Evolutionary conservation across 306 rosid genomes (phyloP).

Genomic region (Malus fusca): DNA sequence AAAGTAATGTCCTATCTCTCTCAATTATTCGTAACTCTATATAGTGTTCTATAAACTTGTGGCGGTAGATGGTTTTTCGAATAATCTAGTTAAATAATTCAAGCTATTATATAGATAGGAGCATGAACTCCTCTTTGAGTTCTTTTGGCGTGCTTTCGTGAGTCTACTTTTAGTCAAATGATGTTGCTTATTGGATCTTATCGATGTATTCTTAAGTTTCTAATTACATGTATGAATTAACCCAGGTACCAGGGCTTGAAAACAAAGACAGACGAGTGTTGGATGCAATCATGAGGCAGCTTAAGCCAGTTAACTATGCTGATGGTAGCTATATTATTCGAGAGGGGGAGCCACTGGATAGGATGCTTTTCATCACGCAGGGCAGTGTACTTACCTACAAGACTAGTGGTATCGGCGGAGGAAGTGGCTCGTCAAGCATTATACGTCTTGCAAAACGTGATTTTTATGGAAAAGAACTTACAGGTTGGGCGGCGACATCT

Average conservation of each 20-base stretch:
- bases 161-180: too few relatives aligned
- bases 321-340: neutral
- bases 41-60: too few relatives aligned
- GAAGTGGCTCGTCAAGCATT: too few relatives aligned
- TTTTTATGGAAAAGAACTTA: neutral
- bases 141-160: too few relatives aligned
- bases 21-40: neutral
- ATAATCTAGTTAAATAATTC: too few relatives aligned
- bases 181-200: too few relatives aligned
- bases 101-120: too few relatives aligned
- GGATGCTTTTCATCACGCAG: neutral
- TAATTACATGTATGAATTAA: neutral
- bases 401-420: too few relatives aligned
- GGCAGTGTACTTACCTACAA: neutral
- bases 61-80: too few relatives aligned
- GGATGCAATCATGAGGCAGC: neutral
- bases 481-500: neutral
- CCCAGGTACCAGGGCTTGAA: neutral
- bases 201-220: neutral
- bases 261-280: neutral
- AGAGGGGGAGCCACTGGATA: neutral
- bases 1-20: neutral
- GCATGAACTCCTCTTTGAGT: too few relatives aligned
- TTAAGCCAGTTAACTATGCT: neutral
- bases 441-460: rapidly evolving